Percentiles rank a stretch among this genome's conserved stretches.
Conservation (phyloP, 768 basidiomycete species). For the Amyloporia xantha region DNA sequence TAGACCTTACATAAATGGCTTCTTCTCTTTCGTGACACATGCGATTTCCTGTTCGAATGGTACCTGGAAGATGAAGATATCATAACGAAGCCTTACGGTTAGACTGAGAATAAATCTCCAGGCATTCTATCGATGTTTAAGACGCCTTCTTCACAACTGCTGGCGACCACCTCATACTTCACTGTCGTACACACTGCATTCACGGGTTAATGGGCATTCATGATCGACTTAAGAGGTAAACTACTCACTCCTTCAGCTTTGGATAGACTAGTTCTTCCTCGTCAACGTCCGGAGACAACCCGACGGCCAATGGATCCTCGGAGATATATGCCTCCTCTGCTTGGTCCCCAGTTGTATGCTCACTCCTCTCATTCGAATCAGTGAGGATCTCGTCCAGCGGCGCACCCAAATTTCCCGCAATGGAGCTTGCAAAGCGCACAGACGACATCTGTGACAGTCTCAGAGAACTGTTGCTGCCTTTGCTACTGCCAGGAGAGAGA, state of each 20-base stretch:
- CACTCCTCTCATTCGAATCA: not conserved
- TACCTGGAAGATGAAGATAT: too few species aligned
- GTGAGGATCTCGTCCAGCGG: not conserved
- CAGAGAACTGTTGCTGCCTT: not conserved
- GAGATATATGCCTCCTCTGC: conserved; percentile 1
- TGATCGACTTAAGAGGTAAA: not conserved
- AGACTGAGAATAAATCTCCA: too few species aligned
- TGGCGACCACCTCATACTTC: not conserved
- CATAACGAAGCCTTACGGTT: too few species aligned
- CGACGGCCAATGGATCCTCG: not conserved
- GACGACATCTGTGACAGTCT: not conserved
- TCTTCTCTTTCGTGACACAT: too few species aligned
- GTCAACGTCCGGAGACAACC: not conserved
- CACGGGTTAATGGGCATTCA: not conserved
- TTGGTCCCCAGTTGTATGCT: not conserved
- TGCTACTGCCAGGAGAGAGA: not conserved
- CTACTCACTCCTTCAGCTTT: not conserved
- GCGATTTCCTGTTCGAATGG: too few species aligned
- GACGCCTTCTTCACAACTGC: not conserved
- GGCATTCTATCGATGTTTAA: too few species aligned
- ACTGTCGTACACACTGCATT: not conserved
- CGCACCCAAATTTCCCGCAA: conserved; percentile 6
- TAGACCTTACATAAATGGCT: too few species aligned
- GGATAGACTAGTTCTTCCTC: not conserved
- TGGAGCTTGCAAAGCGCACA: not conserved